Percentiles rank a stretch among this genome's conserved stretches.
phyloP scores from a whole-genome alignment of 2,329 filamentous ascomycete genomes.

The Alternaria brassicae region DNA sequence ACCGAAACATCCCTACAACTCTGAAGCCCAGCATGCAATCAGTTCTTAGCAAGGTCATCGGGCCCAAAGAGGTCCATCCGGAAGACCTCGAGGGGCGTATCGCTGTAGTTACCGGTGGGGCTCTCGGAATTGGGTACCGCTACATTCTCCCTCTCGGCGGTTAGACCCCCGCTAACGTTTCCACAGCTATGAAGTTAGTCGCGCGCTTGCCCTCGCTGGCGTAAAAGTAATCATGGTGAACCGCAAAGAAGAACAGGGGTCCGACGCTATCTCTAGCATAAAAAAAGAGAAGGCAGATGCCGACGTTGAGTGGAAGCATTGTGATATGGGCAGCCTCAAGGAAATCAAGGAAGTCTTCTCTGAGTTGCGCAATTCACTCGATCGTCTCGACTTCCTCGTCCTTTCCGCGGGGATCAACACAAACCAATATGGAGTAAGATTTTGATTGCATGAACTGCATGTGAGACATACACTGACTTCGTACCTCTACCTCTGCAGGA shows the following conservation, averaged over 20 bases:
- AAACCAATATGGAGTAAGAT: neutral
- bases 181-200: neutral
- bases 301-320: neutral
- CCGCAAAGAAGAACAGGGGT: neutral
- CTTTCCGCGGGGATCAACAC: neutral
- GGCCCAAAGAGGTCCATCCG: constrained; percentile 47
- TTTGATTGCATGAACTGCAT: neutral
- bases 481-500: too few species aligned
- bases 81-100: constrained; percentile 11
- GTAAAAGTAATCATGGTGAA: neutral
- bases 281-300: neutral
- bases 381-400: neutral
- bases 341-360: neutral
- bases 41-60: constrained; percentile 47
- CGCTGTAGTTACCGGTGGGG: neutral
- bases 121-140: neutral
- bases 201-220: neutral
- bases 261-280: neutral
- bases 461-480: neutral
- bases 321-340: neutral
- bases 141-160: neutral
- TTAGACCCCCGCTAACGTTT: neutral
- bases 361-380: neutral
- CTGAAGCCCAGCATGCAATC: constrained; percentile 49
- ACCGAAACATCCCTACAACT: neutral